Evolutionary conservation across 208 protist species (phyloP).

Genomic region (Tritrichomonas foetus): DNA sequence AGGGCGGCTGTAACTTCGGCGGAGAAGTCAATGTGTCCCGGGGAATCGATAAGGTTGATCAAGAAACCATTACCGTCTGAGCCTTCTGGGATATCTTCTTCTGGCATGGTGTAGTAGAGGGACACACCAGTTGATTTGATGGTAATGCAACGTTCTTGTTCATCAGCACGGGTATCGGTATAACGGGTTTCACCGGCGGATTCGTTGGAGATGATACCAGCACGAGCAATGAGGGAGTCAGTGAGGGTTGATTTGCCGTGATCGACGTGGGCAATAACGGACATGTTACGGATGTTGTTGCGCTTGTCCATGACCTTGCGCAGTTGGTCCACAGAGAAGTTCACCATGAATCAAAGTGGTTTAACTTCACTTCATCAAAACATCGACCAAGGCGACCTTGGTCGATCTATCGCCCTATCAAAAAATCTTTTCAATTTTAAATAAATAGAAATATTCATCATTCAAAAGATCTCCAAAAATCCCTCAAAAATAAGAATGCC

Average conservation of each 20-base stretch:
- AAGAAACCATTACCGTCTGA: constrained; percentile 68
- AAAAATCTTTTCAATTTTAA: too few relatives aligned
- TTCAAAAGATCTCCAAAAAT: too few relatives aligned
- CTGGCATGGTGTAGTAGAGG: constrained; percentile 83
- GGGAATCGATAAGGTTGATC: constrained; percentile 96
- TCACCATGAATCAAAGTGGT: constrained; percentile 59
- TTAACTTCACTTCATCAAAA: too few relatives aligned
- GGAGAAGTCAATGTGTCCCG: constrained; percentile 99
- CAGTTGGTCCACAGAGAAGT: constrained; percentile 76
- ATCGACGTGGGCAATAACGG: too few relatives aligned
- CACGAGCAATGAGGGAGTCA: constrained; percentile 77
- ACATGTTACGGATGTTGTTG: too few relatives aligned
- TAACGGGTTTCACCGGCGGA: constrained; percentile 78
- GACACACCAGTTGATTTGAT: constrained; percentile 99
- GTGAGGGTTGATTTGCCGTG: constrained; percentile 88
- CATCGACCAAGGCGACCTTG: too few relatives aligned
- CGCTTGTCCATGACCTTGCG: constrained; percentile 74
- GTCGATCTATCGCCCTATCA: too few relatives aligned
- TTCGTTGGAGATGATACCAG: constrained; percentile 69
- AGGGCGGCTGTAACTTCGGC: too few relatives aligned
- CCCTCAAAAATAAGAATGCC: too few relatives aligned
- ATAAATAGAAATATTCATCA: too few relatives aligned
- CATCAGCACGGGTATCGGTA: constrained; percentile 82
- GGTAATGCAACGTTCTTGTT: constrained; percentile 97
- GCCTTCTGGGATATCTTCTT: constrained; percentile 62